Base-by-base conservation (phyloP, 345 rosid species). In the Sonneratia alba region DNA sequence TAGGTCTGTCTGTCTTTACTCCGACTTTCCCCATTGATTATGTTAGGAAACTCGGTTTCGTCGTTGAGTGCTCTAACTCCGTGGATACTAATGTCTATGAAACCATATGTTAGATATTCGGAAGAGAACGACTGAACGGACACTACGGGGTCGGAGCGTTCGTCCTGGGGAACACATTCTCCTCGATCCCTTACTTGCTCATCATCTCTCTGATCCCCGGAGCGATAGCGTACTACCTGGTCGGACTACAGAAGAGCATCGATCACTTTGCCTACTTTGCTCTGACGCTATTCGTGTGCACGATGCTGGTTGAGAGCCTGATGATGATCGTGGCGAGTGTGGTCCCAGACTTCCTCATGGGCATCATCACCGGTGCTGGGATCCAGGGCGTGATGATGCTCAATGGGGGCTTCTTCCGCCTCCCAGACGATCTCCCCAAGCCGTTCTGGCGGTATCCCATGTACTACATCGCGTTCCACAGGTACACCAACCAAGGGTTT, bases 281-380 rank as follows among this genome's bases (percentile, higher is more conserved):
- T 0, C 19, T 77, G 6, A 7, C 80, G 1, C 81, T 87, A 53
- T 87, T 83, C 19, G 78, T 61, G 0, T 70, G 77, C 71, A 81
- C 76, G 85, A 71, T 77, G 79, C 70, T 86, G 10, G 87, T 84
- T 0, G 87, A 86, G 73, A 82, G 89, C 81, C 48, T 86, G 22
- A 86, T 86, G 89, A 86, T 86, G 89, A 80, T 78, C 7, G 85
- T 83, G 19, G 89, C 89, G 6, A 83, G 89, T 62, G 49, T 83
- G 0, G 87, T 83, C 15, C 89, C 88, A 0, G 78, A 85, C 73
- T 87, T 83, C 72, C 77, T 87, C 34, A 85, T 85, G 89, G 86
- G 89, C 19, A 82, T 87, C 32, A 82, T 87, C 10, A 79, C 84
- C 0, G 86, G 91, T 0, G 88, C 86, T 1, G 87, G 87, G 59